Evolutionary conservation across 148 eudicot species (phyloP).

Genomic region (Rhododendron mucronatum): DNA sequence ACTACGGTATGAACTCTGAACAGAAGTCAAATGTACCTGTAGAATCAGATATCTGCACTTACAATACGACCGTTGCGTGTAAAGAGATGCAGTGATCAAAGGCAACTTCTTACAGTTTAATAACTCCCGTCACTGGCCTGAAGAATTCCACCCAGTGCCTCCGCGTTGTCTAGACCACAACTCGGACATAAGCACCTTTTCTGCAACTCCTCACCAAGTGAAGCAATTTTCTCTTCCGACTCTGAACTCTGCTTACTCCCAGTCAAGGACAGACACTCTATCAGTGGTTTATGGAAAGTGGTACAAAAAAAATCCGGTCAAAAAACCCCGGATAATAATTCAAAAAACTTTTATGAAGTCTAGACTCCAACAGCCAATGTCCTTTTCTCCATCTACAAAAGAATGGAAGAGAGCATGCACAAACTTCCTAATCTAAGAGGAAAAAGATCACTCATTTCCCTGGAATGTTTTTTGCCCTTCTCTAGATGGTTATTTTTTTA

Average conservation of each 20-base stretch:
- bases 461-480: neutral
- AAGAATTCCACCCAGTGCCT: slow-evolving; percentile 50
- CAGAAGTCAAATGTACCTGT: neutral
- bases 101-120: slow-evolving; percentile 13
- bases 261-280: slow-evolving; percentile 35
- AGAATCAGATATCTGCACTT: neutral
- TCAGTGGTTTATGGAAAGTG: neutral
- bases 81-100: neutral
- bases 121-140: slow-evolving; percentile 19
- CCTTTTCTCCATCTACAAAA: neutral
- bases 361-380: neutral
- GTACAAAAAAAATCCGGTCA: neutral
- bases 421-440: neutral
- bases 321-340: neutral
- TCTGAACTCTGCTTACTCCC: slow-evolving; percentile 58
- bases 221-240: slow-evolving; percentile 48
- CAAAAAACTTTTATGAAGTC: neutral
- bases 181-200: slow-evolving; percentile 57
- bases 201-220: slow-evolving; percentile 70
- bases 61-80: neutral
- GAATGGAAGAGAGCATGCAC: neutral
- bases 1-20: neutral
- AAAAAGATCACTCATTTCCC: neutral
- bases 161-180: slow-evolving; percentile 60
- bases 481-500: neutral